These are phyloP conservation scores for Amphibolis antarctica DNA, from an alignment of 106 monocot genomes.

Conservation along the genomic window DNA sequence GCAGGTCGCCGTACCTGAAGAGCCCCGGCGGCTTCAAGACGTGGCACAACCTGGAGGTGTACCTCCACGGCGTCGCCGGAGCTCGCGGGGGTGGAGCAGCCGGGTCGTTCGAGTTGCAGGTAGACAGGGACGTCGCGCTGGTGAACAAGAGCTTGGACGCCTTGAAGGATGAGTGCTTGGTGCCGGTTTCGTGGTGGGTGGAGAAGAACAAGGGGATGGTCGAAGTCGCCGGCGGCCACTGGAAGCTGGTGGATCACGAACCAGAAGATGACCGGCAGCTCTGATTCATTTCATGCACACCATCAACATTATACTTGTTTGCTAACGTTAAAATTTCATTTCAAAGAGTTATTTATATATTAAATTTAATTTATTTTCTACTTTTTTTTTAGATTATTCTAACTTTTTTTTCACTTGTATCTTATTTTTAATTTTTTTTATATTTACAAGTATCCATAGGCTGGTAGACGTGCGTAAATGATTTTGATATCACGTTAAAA, in stretches of 20 bases:
- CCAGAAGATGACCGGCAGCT: conserved; percentile 6
- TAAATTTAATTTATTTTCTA: no score
- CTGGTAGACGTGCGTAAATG: no score
- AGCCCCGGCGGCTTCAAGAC: conserved; percentile 15
- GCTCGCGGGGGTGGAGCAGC: conserved; percentile 36
- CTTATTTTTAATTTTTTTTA: no score
- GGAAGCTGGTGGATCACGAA: conserved; percentile 56
- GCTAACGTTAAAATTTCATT: no score
- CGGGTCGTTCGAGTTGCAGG: conserved; percentile 19
- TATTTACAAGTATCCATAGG: no score
- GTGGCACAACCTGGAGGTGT: conserved; percentile 73
- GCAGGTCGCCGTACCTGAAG: conserved; percentile 48
- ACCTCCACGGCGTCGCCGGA: conserved; percentile 81
- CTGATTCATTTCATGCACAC: neutral
- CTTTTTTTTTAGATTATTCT: no score
- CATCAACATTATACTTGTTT: no score
- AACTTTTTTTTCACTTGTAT: no score
- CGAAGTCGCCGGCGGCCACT: conserved; percentile 48
- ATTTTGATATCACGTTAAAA: no score
- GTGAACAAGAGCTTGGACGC: conserved; percentile 61
- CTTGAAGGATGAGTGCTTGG: conserved; percentile 47
- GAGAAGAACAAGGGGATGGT: conserved; percentile 85
- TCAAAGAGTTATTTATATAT: no score
- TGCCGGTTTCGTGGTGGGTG: conserved; percentile 70
- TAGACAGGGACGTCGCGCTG: conserved; percentile 62